phyloP scores from a whole-genome alignment of 345 rosid genomes.

The Eucalyptus paniculata region DNA sequence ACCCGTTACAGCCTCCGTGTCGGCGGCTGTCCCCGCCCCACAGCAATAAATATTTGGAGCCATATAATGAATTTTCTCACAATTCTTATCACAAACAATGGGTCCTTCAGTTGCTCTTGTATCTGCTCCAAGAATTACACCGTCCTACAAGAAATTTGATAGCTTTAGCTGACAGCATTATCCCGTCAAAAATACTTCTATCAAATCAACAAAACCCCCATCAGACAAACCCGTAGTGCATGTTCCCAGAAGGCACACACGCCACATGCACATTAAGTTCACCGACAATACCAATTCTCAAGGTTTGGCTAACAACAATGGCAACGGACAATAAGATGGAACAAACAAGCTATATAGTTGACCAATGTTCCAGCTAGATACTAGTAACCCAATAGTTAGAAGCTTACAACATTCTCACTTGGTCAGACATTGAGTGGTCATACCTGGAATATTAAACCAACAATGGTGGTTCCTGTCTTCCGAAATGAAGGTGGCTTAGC shows the following conservation, averaged over 20 bases:
- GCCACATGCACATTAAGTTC: neutral
- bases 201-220: neutral
- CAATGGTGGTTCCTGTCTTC: conserved; percentile 96
- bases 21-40: conserved; percentile 99
- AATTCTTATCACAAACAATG: conserved; percentile 96
- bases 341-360: neutral
- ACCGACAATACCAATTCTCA: neutral
- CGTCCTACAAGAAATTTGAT: conserved; percentile 31
- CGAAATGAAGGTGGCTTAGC: conserved; percentile 48
- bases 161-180: neutral
- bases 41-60: conserved; percentile 97
- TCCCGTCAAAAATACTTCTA: neutral
- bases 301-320: neutral
- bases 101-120: conserved; percentile 67
- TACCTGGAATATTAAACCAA: conserved; percentile 73
- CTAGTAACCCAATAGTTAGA: neutral
- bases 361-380: neutral
- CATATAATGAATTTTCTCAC: conserved; percentile 98
- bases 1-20: conserved; percentile 99
- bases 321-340: neutral
- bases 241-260: neutral
- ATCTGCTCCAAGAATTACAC: conserved; percentile 90
- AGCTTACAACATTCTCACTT: neutral
- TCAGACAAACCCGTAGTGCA: neutral
- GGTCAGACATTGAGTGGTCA: neutral